phyloP scores from a whole-genome alignment of 192 early-diverging fungal genomes.

The Lobosporangium transversale region DNA sequence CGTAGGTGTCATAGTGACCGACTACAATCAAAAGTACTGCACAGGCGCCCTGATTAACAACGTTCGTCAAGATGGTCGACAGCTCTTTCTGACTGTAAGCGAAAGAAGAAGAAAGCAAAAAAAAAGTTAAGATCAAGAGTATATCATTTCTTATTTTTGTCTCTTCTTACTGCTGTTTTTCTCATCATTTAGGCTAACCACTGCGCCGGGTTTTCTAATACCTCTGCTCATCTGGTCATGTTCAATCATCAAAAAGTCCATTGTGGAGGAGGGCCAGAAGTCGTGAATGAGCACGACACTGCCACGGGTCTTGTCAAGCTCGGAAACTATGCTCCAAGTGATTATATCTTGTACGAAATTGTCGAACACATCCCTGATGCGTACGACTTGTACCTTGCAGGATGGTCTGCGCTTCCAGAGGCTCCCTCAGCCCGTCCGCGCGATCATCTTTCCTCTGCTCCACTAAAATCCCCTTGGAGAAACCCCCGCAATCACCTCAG shows the following conservation, averaged over 20 bases:
- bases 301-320: constrained; percentile 51
- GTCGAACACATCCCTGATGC: constrained; percentile 53
- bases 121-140: background rate
- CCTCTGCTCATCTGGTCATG: constrained; percentile 56
- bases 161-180: no score
- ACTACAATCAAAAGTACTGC: constrained; percentile 61
- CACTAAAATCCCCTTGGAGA: constrained; percentile 28
- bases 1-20: constrained; percentile 55
- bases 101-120: no score
- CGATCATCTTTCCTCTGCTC: background rate
- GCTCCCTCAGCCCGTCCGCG: constrained; percentile 24
- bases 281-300: constrained; percentile 52
- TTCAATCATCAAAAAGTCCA: constrained; percentile 56
- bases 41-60: constrained; percentile 59
- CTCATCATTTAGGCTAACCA: constrained; percentile 49
- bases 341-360: constrained; percentile 56
- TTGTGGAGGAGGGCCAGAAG: constrained; percentile 31
- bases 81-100: constrained; percentile 59
- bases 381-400: constrained; percentile 55
- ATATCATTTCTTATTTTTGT: background rate
- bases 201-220: constrained; percentile 49
- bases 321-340: constrained; percentile 33
- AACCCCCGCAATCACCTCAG: constrained; percentile 12
- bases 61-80: constrained; percentile 53
- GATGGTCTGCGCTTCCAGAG: constrained; percentile 42